Conservation (phyloP, 2,329 filamentous ascomycete genomes). For the Drechslerella stenobrocha region DNA sequence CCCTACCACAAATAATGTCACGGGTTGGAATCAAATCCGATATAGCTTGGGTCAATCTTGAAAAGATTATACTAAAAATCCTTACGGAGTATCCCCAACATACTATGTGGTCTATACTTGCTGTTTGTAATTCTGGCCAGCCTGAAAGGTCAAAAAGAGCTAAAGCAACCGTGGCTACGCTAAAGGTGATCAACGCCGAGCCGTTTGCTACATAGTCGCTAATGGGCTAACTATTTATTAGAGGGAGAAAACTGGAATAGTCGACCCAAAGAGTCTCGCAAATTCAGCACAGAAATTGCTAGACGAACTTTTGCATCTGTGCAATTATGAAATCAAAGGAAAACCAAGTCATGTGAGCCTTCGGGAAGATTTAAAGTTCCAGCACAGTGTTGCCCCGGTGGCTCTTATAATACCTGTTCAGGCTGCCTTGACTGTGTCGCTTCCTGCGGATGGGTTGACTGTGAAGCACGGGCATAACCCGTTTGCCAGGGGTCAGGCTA, state of each 20-base stretch:
- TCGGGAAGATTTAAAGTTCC: constrained; percentile 76
- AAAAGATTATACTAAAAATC: constrained; percentile 82
- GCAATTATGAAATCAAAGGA: constrained; percentile 74
- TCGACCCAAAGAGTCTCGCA: constrained; percentile 67
- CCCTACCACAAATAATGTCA: constrained; percentile 91
- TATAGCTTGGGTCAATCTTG: constrained; percentile 75
- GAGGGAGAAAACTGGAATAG: constrained; percentile 55
- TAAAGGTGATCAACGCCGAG: constrained; percentile 52
- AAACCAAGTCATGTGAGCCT: constrained; percentile 75
- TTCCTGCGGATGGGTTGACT: constrained; percentile 73
- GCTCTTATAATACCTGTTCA: constrained; percentile 87
- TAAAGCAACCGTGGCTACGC: constrained; percentile 55
- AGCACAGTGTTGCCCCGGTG: constrained; percentile 78
- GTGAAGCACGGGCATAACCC: constrained; percentile 74
- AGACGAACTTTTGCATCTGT: constrained; percentile 65
- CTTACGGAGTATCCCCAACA: constrained; percentile 85
- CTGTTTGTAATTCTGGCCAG: constrained; percentile 79
- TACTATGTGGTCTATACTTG: constrained; percentile 85
- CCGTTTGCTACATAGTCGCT: background rate
- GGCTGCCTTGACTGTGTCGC: constrained; percentile 75
- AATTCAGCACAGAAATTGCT: constrained; percentile 61
- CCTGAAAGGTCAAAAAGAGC: constrained; percentile 60
- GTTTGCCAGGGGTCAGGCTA: constrained; percentile 83
- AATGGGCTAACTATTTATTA: constrained; percentile 50
- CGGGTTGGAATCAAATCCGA: constrained; percentile 84